These are phyloP conservation scores for Ogataea pilisensis DNA, from an alignment of 805 yeast species.

Conservation along the genomic window DNA sequence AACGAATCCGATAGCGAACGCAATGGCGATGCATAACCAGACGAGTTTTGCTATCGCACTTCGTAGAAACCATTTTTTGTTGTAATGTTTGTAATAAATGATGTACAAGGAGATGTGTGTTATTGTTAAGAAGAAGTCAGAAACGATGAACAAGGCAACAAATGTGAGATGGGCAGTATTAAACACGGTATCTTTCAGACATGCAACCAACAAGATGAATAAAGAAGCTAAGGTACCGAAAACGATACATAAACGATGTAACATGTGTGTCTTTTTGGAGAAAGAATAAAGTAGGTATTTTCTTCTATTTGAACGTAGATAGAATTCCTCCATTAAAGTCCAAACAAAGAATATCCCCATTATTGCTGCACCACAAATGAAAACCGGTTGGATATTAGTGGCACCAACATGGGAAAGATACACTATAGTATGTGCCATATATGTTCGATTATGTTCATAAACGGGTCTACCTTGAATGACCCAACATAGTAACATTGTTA, in stretches of 20 bases:
- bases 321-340: slow-evolving; percentile 58
- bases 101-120: slow-evolving; percentile 43
- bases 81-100: slow-evolving; percentile 26
- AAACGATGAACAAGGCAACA: slow-evolving; percentile 70
- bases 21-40: slow-evolving; percentile 67
- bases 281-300: slow-evolving; percentile 44
- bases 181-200: slow-evolving; percentile 61
- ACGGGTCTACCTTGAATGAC: slow-evolving; percentile 73
- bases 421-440: slow-evolving; percentile 37
- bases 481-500: slow-evolving; percentile 77
- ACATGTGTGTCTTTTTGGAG: slow-evolving; percentile 14
- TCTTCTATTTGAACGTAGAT: slow-evolving; percentile 52
- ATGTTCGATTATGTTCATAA: slow-evolving; percentile 50
- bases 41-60: slow-evolving; percentile 50
- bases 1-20: slow-evolving; percentile 69
- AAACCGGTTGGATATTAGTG: slow-evolving; percentile 77
- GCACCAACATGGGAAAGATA: slow-evolving; percentile 89
- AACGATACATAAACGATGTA: slow-evolving; percentile 24
- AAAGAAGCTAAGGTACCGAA: slow-evolving; percentile 42
- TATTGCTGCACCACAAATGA: slow-evolving; percentile 70
- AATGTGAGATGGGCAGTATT: slow-evolving; percentile 58
- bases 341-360: slow-evolving; percentile 74
- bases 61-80: slow-evolving; percentile 29
- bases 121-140: slow-evolving; percentile 51
- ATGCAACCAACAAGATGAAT: slow-evolving; percentile 70